phyloP scores from a whole-genome alignment of 164 flowering plant genomes.

The Stephania cephalantha region DNA sequence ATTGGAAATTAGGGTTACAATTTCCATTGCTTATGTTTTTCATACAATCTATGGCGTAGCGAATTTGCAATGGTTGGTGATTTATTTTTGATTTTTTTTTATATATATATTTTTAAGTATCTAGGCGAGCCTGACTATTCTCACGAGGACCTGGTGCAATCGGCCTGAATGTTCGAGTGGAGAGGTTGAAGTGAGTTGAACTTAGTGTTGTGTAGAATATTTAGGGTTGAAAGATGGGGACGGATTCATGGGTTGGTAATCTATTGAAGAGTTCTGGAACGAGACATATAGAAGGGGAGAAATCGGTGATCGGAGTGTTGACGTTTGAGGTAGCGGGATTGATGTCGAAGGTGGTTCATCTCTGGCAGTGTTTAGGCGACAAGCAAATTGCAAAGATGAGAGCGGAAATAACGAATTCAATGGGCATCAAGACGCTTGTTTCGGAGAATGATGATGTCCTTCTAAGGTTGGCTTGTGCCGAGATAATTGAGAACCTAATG shows the following conservation, averaged over 20 bases:
- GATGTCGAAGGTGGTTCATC: slow-evolving; percentile 73
- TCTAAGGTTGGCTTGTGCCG: slow-evolving; percentile 41
- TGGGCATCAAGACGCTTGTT: slow-evolving; percentile 71
- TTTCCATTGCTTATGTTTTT: background rate
- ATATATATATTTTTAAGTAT: too few species aligned
- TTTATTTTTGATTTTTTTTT: too few species aligned
- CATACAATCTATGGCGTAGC: background rate
- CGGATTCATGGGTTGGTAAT: slow-evolving; percentile 68
- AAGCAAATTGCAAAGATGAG: slow-evolving; percentile 49
- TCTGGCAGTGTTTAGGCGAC: slow-evolving; percentile 71
- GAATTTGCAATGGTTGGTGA: too few species aligned
- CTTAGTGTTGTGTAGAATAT: background rate
- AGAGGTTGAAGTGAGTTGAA: too few species aligned
- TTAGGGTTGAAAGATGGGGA: slow-evolving; percentile 40
- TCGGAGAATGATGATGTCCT: slow-evolving; percentile 68
- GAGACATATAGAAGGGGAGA: slow-evolving; percentile 29
- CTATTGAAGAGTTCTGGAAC: slow-evolving; percentile 43
- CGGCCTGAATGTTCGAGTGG: too few species aligned
- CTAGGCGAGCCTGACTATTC: too few species aligned
- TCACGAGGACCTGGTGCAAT: too few species aligned
- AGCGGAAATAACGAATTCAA: slow-evolving; percentile 48
- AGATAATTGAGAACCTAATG: slow-evolving; percentile 51
- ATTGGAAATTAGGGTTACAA: background rate
- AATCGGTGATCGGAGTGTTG: slow-evolving; percentile 55
- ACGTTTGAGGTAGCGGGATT: slow-evolving; percentile 81